Evolutionary conservation across 2,329 filamentous ascomycete species (phyloP).

Genomic region (Conoideocrella luteorostrata): DNA sequence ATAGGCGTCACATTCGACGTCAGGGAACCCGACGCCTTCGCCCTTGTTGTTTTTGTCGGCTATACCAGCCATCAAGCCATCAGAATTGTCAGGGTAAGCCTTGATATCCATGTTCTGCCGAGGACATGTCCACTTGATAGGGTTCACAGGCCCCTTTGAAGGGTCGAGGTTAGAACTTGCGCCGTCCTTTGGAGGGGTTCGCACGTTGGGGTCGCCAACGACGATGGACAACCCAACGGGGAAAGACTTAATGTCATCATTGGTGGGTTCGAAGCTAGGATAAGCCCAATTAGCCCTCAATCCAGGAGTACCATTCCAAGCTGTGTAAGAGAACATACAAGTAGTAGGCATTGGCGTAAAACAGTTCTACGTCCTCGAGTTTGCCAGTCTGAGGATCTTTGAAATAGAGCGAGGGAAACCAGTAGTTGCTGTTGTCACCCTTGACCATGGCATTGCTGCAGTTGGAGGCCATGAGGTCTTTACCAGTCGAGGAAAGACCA

Average conservation of each 20-base stretch:
- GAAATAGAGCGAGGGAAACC: conserved; percentile 68
- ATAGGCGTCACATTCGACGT: conserved; percentile 58
- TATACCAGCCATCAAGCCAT: conserved; percentile 50
- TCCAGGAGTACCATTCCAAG: too few species aligned
- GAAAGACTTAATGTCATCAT: conserved; percentile 63
- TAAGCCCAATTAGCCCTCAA: not conserved
- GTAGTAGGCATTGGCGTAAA: conserved; percentile 74
- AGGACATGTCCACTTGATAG: conserved; percentile 56
- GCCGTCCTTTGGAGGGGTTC: conserved; percentile 49
- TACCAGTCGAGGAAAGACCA: conserved; percentile 52
- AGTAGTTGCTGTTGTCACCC: conserved; percentile 69
- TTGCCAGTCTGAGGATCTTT: conserved; percentile 53
- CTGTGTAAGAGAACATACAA: too few species aligned
- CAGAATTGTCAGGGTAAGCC: conserved; percentile 47
- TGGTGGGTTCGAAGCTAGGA: conserved; percentile 50
- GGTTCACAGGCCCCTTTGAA: conserved; percentile 43
- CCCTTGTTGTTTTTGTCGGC: conserved; percentile 47
- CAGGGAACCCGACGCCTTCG: conserved; percentile 60
- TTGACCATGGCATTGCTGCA: conserved; percentile 67
- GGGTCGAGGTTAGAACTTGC: conserved; percentile 46
- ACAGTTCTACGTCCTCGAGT: conserved; percentile 60
- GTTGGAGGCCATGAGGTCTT: conserved; percentile 50
- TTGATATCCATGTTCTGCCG: conserved; percentile 43
- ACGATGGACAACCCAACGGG: conserved; percentile 66
- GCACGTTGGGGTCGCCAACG: conserved; percentile 54